Evolutionary conservation across 306 rosid species (phyloP).

Genomic region (Ormosia emarginata): DNA sequence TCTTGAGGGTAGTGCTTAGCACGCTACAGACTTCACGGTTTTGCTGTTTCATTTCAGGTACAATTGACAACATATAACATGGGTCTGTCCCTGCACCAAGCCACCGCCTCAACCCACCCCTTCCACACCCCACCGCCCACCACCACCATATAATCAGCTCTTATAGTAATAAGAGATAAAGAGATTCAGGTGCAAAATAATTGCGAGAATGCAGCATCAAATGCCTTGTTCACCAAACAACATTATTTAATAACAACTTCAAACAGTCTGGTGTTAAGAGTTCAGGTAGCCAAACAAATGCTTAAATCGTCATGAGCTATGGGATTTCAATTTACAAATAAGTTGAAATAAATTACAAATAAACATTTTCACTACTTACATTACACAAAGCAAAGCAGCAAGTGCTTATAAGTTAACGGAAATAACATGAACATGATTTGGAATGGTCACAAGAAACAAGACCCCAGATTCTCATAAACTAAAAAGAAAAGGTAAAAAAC

Average conservation of each 20-base stretch:
- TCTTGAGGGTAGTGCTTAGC: no score
- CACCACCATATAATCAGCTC: no score
- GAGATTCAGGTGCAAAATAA: neutral
- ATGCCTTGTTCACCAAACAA: neutral
- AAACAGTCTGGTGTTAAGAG: neutral
- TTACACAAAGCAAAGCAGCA: slow-evolving; percentile 53
- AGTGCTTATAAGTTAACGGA: slow-evolving; percentile 47
- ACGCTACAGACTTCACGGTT: no score
- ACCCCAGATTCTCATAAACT: slow-evolving; percentile 45
- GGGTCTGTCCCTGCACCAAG: no score
- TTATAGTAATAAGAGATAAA: neutral
- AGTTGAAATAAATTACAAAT: slow-evolving; percentile 59
- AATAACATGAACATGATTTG: slow-evolving; percentile 40
- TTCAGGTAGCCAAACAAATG: slow-evolving; percentile 19
- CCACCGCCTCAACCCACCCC: no score
- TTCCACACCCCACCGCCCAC: no score
- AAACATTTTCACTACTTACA: slow-evolving; percentile 48
- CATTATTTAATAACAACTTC: neutral
- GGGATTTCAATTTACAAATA: slow-evolving; percentile 36
- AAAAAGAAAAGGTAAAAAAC: slow-evolving; percentile 16
- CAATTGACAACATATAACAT: no score
- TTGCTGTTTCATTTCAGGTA: no score
- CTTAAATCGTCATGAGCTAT: slow-evolving; percentile 28
- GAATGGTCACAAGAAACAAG: slow-evolving; percentile 32
- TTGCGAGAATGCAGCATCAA: neutral